Evolutionary conservation across 2,329 filamentous ascomycete genomes (phyloP).

Genomic region (Exophiala oligosperma): DNA sequence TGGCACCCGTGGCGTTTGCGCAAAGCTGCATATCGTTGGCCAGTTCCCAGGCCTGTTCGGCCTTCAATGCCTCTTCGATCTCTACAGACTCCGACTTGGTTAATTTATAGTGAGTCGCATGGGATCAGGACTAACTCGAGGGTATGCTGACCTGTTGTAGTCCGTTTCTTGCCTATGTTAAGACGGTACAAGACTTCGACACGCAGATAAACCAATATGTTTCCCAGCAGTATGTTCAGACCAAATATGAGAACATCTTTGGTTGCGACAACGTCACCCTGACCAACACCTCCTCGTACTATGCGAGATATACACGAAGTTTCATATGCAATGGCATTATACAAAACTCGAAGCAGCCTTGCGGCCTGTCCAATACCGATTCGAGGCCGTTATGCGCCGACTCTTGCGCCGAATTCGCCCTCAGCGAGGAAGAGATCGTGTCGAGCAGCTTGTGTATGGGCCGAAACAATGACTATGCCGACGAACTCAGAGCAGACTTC

Average conservation of each 20-base stretch:
- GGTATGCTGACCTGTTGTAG: slow-evolving; percentile 49
- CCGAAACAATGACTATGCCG: slow-evolving; percentile 64
- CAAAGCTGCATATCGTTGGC: slow-evolving; percentile 64
- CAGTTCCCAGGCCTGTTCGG: slow-evolving; percentile 69
- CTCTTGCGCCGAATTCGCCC: slow-evolving; percentile 81
- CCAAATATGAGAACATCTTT: slow-evolving; percentile 77
- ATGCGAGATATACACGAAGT: slow-evolving; percentile 89
- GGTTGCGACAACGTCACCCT: slow-evolving; percentile 78
- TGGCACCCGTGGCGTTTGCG: slow-evolving; percentile 13
- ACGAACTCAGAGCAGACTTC: slow-evolving; percentile 88
- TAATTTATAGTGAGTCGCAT: slow-evolving; percentile 63
- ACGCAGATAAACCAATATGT: slow-evolving; percentile 71
- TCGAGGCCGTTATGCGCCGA: slow-evolving; percentile 82
- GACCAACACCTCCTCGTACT: slow-evolving; percentile 75
- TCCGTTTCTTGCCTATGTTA: slow-evolving; percentile 82
- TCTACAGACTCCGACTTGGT: slow-evolving; percentile 62
- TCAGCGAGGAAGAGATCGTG: slow-evolving; percentile 83
- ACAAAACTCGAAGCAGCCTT: slow-evolving; percentile 77
- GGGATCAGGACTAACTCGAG: slow-evolving; percentile 19
- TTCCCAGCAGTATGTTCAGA: slow-evolving; percentile 69
- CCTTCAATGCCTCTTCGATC: slow-evolving; percentile 71
- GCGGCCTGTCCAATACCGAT: slow-evolving; percentile 63
- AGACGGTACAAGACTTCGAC: slow-evolving; percentile 76
- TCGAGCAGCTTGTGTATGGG: slow-evolving; percentile 74
- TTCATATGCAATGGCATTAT: slow-evolving; percentile 92